Base-by-base conservation (phyloP, 306 rosid species). In the Chamaecrista fasciculata region DNA sequence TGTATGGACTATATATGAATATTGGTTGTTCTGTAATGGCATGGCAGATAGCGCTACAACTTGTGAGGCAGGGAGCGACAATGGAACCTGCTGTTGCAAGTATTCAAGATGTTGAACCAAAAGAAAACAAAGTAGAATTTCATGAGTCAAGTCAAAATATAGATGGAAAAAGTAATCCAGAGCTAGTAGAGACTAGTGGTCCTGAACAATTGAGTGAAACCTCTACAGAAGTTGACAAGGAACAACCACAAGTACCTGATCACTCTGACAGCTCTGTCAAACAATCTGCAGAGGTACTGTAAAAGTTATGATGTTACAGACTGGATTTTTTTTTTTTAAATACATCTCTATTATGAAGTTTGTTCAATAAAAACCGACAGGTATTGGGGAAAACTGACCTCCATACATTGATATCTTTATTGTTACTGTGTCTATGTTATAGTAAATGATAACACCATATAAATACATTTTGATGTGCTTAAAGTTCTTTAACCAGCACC, bases 41-140 rank as follows among this genome's bases (percentile, higher is more conserved):
- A 63, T 85, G 75, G 69, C 90, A 95, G 99, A 95, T 95, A 81
- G 97, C 99, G 60, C 88, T 95, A 51, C 77, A 82, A 59, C 92
- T 95, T 77, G 95, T 89, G 74, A 89, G 97, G 81, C 80, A 87
- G 79, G 86, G 84, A 69, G 86, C 39, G 29, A 72, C 70, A 34
- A 44, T 61, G 25, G 86, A 84, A 71, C 80, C 73, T 43, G 79
- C 70, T 28, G 63, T 62, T 73, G 62, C 46, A 46, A 71, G 57
- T 66, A 44, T 53, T 56, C 73, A 76, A 48, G 72, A 46, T 76
- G 44, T 63, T 9, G 88, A 81, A 71, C 55, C 84, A 11, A 40
- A 66, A 49, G 72, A 81, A 25, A 56, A 52, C 31, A 42, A 75
- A 74, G 77, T 28, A 62, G 85, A 79, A 66, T 60, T 49, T n/a